Conservation (phyloP, 257 asterid genomes). For the Solanum ahanhuiri region DNA sequence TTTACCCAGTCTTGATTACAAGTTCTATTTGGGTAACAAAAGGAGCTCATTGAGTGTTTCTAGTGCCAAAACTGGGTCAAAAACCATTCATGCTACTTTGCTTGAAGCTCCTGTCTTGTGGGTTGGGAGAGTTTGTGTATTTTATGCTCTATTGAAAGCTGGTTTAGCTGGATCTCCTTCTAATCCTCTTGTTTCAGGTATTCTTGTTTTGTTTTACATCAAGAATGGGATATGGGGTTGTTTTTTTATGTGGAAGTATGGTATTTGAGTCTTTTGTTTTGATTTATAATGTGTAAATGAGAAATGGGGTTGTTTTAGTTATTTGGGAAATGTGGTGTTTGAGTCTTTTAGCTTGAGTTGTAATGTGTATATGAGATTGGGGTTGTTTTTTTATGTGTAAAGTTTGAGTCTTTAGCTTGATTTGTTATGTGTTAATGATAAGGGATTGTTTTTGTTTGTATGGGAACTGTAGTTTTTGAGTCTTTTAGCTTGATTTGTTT, state of each 20-base stretch:
- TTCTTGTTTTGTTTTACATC: not conserved
- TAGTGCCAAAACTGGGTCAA: not conserved
- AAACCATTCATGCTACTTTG: slow-evolving; percentile 34
- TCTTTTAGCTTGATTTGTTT: not conserved
- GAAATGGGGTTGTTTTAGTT: not conserved
- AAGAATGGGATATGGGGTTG: not conserved
- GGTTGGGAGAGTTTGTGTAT: slow-evolving; percentile 81
- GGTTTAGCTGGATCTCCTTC: slow-evolving; percentile 94
- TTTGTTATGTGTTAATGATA: not conserved
- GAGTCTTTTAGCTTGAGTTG: not conserved
- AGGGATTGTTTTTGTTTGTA: not conserved
- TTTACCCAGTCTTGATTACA: slow-evolving; percentile 41
- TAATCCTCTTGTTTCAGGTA: slow-evolving; percentile 68
- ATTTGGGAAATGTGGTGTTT: not conserved
- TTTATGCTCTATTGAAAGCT: slow-evolving; percentile 75
- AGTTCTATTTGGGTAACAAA: slow-evolving; percentile 20
- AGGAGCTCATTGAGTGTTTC: slow-evolving; percentile 8
- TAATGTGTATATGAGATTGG: not conserved
- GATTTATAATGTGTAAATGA: not conserved
- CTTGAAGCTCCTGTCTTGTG: slow-evolving; percentile 60
- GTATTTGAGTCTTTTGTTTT: not conserved
- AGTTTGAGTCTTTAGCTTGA: not conserved
- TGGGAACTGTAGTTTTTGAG: not conserved
- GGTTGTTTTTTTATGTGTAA: not conserved
- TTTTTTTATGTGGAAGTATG: not conserved